Conservation (phyloP, 2,329 filamentous ascomycete species). For the Cercospora sojina region DNA sequence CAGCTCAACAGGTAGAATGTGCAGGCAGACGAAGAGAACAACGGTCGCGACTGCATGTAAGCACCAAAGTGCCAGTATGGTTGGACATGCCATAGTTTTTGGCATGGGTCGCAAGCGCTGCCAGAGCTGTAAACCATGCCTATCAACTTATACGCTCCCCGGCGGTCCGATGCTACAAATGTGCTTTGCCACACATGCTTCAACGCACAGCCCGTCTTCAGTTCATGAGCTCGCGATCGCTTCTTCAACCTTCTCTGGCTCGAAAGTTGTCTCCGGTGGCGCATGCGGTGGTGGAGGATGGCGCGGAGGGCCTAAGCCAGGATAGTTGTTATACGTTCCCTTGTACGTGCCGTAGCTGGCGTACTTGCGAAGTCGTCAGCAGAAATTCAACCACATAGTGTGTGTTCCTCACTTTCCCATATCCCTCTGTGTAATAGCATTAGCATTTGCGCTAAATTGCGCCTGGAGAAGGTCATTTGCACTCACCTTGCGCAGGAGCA, state of each 20-base stretch:
- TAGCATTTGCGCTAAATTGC: neutral
- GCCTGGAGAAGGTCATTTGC: neutral
- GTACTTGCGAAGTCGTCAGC: neutral
- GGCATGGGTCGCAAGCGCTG: neutral
- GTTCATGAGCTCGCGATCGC: neutral
- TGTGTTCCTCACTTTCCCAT: neutral
- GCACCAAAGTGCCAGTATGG: neutral
- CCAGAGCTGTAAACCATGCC: neutral
- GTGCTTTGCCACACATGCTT: neutral
- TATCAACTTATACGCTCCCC: neutral
- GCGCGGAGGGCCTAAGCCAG: neutral
- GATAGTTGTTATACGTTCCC: slow-evolving; percentile 3
- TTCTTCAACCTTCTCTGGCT: neutral
- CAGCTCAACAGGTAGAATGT: neutral
- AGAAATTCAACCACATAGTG: neutral
- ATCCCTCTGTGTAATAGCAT: neutral
- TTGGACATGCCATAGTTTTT: neutral
- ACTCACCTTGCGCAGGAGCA: neutral
- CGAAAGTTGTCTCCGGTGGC: neutral
- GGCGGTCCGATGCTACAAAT: neutral
- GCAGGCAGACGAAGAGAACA: neutral
- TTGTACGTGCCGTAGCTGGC: neutral
- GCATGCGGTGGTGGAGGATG: neutral
- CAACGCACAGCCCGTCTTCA: neutral
- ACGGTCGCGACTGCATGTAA: neutral